A percentile compares a stretch with the other conserved stretches of the same genome.
Conservation (phyloP, 1,139 yeast genomes). For the Yamadazyma oceani region DNA sequence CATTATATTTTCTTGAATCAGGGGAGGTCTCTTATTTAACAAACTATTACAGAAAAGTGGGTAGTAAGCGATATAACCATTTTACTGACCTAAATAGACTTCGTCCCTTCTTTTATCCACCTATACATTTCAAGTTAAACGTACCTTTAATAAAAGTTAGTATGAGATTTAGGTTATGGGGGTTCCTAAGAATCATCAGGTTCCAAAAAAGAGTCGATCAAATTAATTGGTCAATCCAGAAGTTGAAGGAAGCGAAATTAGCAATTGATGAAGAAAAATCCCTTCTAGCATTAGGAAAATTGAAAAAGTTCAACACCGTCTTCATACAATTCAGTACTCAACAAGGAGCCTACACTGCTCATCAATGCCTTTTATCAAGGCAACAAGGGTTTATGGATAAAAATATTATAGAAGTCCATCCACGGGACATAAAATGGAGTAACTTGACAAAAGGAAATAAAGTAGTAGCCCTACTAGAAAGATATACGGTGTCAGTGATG, state of each 20-base stretch:
- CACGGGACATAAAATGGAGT: conserved; percentile 60
- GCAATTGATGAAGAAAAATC: conserved; percentile 24
- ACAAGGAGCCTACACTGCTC: conserved; percentile 51
- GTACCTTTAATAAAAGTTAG: conserved; percentile 6
- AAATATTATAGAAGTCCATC: conserved; percentile 51
- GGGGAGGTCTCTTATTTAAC: conserved; percentile 22
- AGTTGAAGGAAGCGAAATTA: conserved; percentile 19
- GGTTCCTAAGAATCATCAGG: conserved; percentile 26
- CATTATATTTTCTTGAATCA: conserved; percentile 42
- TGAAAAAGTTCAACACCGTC: conserved; percentile 37
- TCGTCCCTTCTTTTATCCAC: conserved; percentile 33
- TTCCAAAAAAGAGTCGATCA: conserved; percentile 22
- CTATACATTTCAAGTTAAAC: conserved; percentile 21
- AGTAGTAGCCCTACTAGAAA: conserved; percentile 31
- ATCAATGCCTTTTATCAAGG: conserved; percentile 51
- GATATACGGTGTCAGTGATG: conserved; percentile 40
- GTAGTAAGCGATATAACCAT: conserved; percentile 6
- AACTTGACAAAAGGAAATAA: conserved; percentile 44
- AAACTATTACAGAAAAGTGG: conserved; percentile 14
- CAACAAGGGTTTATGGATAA: conserved; percentile 42
- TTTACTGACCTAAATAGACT: conserved; percentile 4
- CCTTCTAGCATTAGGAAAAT: conserved; percentile 17
- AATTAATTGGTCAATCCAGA: conserved; percentile 30
- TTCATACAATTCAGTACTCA: conserved; percentile 54
- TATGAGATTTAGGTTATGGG: conserved; percentile 25